A percentile compares a stretch with the other conserved stretches of the same genome.
Evolutionary conservation across 345 rosid genomes (phyloP).

Genomic region (Bruguiera parviflora): DNA sequence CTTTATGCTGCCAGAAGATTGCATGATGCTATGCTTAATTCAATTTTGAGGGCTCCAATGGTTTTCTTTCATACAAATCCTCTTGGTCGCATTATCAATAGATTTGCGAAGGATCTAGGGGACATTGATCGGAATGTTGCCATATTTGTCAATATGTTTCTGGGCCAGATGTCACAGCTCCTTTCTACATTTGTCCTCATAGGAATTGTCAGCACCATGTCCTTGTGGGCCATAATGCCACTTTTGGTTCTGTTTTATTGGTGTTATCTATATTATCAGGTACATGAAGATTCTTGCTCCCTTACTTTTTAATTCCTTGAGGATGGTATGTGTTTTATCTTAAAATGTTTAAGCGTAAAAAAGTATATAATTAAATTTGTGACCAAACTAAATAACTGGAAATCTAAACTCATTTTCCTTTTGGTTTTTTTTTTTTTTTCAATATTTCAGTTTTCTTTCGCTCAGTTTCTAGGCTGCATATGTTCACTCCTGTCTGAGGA

Average conservation of each 20-base stretch:
- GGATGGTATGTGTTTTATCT: no score
- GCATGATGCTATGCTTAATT: slow-evolving; percentile 88
- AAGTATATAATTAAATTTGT: no score
- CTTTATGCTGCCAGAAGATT: slow-evolving; percentile 81
- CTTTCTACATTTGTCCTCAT: slow-evolving; percentile 89
- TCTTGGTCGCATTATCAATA: slow-evolving; percentile 84
- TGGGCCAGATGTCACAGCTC: slow-evolving; percentile 79
- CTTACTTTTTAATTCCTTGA: neutral
- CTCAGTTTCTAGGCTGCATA: no score
- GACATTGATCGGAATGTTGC: slow-evolving; percentile 93
- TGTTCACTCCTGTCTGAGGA: neutral
- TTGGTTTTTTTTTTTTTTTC: no score
- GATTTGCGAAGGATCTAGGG: slow-evolving; percentile 96
- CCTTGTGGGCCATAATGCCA: slow-evolving; percentile 98
- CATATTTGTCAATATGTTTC: slow-evolving; percentile 64
- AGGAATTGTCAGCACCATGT: slow-evolving; percentile 96
- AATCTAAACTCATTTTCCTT: neutral
- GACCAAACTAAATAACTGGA: no score
- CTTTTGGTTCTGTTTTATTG: slow-evolving; percentile 86
- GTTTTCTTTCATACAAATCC: slow-evolving; percentile 97
- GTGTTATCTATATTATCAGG: slow-evolving; percentile 95
- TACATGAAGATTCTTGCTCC: neutral
- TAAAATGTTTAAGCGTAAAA: no score
- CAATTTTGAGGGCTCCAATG: slow-evolving; percentile 97
- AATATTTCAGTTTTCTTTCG: no score